phyloP scores from a whole-genome alignment of 2,329 filamentous ascomycete genomes.

The Bipolaris zeicola region DNA sequence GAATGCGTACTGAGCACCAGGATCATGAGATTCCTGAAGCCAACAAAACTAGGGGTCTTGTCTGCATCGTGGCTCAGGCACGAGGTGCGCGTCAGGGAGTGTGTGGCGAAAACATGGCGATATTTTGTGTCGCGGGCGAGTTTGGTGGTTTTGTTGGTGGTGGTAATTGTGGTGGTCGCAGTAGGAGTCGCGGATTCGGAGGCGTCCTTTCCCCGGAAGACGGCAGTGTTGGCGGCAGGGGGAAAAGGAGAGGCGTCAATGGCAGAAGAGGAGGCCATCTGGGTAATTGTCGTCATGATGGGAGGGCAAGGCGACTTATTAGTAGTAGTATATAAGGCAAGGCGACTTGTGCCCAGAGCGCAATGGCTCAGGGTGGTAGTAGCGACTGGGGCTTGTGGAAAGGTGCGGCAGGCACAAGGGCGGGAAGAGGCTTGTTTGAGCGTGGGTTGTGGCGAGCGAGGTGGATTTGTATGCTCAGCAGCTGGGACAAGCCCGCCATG shows the following conservation, averaged over 20 bases:
- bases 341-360: slow-evolving; percentile 3
- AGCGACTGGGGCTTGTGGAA: slow-evolving; percentile 17
- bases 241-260: slow-evolving; percentile 28
- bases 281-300: slow-evolving; percentile 42
- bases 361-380: slow-evolving; percentile 13
- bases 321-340: background rate
- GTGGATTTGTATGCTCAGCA: slow-evolving; percentile 1
- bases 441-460: slow-evolving; percentile 15
- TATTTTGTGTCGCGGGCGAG: slow-evolving; percentile 65
- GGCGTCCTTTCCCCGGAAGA: slow-evolving; percentile 32
- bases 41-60: slow-evolving; percentile 80
- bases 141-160: slow-evolving; percentile 21
- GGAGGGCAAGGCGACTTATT: slow-evolving; percentile 1
- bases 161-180: slow-evolving; percentile 18
- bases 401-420: slow-evolving; percentile 21
- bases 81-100: slow-evolving; percentile 73
- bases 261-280: slow-evolving; percentile 30
- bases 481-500: slow-evolving; percentile 15
- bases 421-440: slow-evolving; percentile 29
- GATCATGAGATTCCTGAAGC: slow-evolving; percentile 95
- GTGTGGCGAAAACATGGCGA: slow-evolving; percentile 88
- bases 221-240: slow-evolving; percentile 32
- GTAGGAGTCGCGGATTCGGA: slow-evolving; percentile 3
- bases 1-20: slow-evolving; percentile 75
- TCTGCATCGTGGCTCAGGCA: slow-evolving; percentile 84